Evolutionary conservation across 805 yeast genomes (phyloP), one percentile per base, ranked within the genome.

Genomic region (Candida gorgasii): DNA sequence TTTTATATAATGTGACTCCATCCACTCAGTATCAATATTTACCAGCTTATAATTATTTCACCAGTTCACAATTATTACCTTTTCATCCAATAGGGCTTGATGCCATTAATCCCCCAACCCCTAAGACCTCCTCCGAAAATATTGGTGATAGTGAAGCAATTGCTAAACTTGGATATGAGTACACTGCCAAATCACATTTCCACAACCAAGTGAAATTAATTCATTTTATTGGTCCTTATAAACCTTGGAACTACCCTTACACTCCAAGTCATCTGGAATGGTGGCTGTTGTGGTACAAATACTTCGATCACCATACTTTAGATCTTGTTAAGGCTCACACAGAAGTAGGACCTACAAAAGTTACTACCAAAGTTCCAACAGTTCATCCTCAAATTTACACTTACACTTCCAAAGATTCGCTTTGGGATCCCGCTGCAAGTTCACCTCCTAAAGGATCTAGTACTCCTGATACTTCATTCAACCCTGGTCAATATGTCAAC

Each of bases 1-100:
- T 90, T 53, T 52, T 79, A 35, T 92, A 80, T 69, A 92, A 92
- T 56, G 95, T 92, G 23, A 92, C 97, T 53, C 63, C 79, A 26
- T 71, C 72, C 16, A 61, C 76, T 6, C 72, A 74, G 37, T 87
- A 87, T 57, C 84, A 87, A 62, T 85, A 82, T 62, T 65, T 72
- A 15, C 93, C 95, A 0, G 93, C 95, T 0, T 79, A 68, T 55
- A 63, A 61, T 29, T 74, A 76, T 55, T 87, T 82, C 56, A 42
- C 52, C 8, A 39, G 38, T n/a, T 15, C 42, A 9, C 45, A 46
- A 23, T 34, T 47, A 3, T 36, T 22, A 11, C 48, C 53, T 15
- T 27, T 37, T 17, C 13, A 15, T 7, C 32, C 17, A 13, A 26
- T 36, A 24, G 32, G 18, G 1, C 16, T 34, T 14, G 18, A 35